Evolutionary conservation across 2,329 filamentous ascomycete species (phyloP).

Genomic region (Xylariaceae sp.): DNA sequence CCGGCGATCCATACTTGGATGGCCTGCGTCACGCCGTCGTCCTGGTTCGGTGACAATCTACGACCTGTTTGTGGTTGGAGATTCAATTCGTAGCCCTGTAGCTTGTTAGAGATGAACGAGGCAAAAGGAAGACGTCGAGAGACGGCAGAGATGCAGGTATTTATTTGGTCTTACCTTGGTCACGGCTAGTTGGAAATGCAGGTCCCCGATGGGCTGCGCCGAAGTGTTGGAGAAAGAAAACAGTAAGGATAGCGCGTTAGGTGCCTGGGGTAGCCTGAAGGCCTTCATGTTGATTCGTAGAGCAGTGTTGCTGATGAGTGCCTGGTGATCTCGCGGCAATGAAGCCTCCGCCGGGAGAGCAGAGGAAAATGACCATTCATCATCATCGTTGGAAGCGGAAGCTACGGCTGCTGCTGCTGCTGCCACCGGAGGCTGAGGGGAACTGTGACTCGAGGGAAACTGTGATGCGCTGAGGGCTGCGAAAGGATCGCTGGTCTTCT

Average conservation of each 20-base stretch:
- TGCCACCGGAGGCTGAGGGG: conserved; percentile 30
- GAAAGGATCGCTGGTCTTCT: conserved; percentile 46
- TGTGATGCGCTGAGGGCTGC: conserved; percentile 43
- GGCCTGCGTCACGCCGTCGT: conserved; percentile 71
- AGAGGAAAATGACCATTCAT: conserved; percentile 93
- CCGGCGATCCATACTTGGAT: conserved; percentile 72
- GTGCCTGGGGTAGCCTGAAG: conserved; percentile 49
- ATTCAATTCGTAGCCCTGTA: conserved; percentile 70
- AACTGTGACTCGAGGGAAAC: conserved; percentile 36
- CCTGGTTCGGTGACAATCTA: conserved; percentile 65
- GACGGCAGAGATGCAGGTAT: not conserved
- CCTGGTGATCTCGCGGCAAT: conserved; percentile 55
- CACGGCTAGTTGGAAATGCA: conserved; percentile 89
- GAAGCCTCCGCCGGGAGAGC: conserved; percentile 61
- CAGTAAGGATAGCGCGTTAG: conserved; percentile 60
- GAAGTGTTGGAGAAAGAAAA: conserved; percentile 83
- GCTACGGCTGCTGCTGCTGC: conserved; percentile 10
- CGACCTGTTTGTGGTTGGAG: conserved; percentile 83
- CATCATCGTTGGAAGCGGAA: conserved; percentile 55
- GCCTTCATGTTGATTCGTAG: conserved; percentile 71
- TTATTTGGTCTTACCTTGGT: conserved; percentile 63
- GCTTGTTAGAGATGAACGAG: not conserved
- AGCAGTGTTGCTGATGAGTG: conserved; percentile 63
- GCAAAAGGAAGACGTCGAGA: not conserved
- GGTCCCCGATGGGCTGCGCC: conserved; percentile 62